Conservation (phyloP, 768 basidiomycete genomes). For the Cyclocybe cylindracea region DNA sequence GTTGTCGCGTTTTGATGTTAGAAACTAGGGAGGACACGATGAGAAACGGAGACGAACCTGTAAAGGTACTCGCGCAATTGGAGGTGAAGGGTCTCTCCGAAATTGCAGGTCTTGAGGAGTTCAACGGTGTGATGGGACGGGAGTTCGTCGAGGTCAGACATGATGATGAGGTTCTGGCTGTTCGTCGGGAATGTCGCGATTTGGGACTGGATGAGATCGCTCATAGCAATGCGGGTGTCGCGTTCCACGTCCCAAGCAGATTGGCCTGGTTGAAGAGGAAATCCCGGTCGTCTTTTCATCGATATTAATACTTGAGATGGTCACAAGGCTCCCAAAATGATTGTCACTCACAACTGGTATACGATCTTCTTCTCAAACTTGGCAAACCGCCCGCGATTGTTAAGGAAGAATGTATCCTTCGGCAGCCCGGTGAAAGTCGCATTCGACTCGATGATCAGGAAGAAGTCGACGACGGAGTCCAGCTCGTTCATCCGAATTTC, state of each 20-base stretch:
- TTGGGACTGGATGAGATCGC: conserved; percentile 40
- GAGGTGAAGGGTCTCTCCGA: conserved; percentile 54
- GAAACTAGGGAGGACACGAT: not conserved
- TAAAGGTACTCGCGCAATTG: conserved; percentile 64
- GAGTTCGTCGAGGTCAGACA: conserved; percentile 67
- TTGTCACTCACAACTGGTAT: conserved; percentile 43
- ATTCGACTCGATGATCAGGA: conserved; percentile 64
- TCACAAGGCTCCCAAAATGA: not conserved
- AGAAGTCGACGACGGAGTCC: conserved; percentile 53
- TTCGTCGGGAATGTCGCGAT: conserved; percentile 29
- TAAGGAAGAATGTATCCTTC: conserved; percentile 52
- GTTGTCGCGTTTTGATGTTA: not conserved
- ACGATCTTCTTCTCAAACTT: conserved; percentile 56
- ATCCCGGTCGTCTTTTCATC: conserved; percentile 43
- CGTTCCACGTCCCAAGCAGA: conserved; percentile 54
- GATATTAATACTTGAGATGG: not conserved
- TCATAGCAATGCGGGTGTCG: conserved; percentile 50
- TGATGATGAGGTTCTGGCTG: conserved; percentile 48
- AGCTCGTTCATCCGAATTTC: conserved; percentile 67
- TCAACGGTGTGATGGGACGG: conserved; percentile 51
- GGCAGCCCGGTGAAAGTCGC: conserved; percentile 61
- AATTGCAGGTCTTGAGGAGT: conserved; percentile 55
- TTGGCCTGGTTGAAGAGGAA: conserved; percentile 39
- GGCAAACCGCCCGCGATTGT: conserved; percentile 45
- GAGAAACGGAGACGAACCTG: conserved; percentile 35